phyloP scores from a whole-genome alignment of 1,284 basidiomycete species.

The Heimioporus retisporus region DNA sequence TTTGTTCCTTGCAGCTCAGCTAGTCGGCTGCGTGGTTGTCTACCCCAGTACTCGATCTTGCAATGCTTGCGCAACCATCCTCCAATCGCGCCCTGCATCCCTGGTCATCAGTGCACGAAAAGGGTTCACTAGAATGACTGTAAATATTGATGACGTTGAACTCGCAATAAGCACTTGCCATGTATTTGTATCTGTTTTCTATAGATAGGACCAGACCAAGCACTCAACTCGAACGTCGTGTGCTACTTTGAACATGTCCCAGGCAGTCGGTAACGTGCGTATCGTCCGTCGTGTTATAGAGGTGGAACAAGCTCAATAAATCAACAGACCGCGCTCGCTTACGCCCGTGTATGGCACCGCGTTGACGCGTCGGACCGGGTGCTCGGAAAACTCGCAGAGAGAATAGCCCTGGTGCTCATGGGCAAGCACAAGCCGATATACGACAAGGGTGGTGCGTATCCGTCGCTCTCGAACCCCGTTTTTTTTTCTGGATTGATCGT shows the following conservation, averaged over 20 bases:
- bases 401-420: conserved; percentile 97
- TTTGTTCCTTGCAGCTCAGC: no score
- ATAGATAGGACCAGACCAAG: no score
- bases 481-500: neutral
- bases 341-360: conserved; percentile 96
- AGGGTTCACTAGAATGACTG: no score
- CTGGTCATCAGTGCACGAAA: no score
- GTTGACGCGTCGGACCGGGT: conserved; percentile 93
- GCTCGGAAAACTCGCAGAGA: conserved; percentile 93
- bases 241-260: conserved; percentile 58
- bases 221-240: no score
- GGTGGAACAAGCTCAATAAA: conserved; percentile 1
- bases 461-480: neutral
- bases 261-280: conserved; percentile 74
- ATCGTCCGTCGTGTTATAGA: neutral
- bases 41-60: no score
- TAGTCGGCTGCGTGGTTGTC: no score
- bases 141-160: no score
- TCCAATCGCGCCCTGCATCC: no score
- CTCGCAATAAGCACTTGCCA: no score
- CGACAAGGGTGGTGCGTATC: conserved; percentile 83
- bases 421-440: conserved; percentile 99
- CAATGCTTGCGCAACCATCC: no score
- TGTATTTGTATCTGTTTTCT: no score
- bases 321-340: conserved; percentile 90